Base-by-base conservation (phyloP, 495 filamentous ascomycete species). In the Tuber borchii region DNA sequence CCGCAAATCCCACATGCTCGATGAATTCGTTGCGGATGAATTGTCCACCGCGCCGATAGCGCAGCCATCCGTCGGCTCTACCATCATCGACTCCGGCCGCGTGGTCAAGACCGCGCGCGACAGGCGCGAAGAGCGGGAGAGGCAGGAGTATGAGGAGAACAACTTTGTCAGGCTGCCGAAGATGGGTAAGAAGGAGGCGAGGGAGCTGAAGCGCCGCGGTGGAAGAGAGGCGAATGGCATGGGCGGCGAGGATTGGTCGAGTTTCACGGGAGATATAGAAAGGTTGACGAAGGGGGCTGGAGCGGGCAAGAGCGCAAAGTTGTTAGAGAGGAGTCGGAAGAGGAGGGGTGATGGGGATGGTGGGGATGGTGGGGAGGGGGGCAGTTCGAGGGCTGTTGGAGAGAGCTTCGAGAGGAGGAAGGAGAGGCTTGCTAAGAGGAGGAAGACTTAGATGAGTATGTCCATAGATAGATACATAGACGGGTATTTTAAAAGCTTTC, bases 81-180 rank as follows among this genome's bases (percentile, higher is more conserved):
- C 90, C 12, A 94, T 97, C 75, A 84, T 90, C 44, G 84, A 86
- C 17, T 88, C 89, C 73, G 94, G 94, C 34, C 88, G 93, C 74
- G 89, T 89, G 75, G 87, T 87, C 74, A 93, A 93, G 86, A 90
- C 90, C 2, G 87, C 88, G 37, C 86, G 88, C 34, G 91, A 95
- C 80, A 87, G 89, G 40, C 86, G 87, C 69, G 88, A 87, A 45
- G 94, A 97, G 84, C 86, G 87, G 5, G 93, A 94, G 81, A 86
- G 90, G 68, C 87, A 86, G 61, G 87, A 89, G 40, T 97, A 95
- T 83, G 94, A 97, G 85, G 94, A 97, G 85, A 87, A 85, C 76
- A 95, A 97, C 85, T 93, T 96, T 81, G 88, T 93, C 34, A 88
- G 94, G 73, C 86, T 97, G 81, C 93, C 93, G 26, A 90, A 90